phyloP scores from a whole-genome alignment of 768 basidiomycete genomes.

The Boletellus emodensis region DNA sequence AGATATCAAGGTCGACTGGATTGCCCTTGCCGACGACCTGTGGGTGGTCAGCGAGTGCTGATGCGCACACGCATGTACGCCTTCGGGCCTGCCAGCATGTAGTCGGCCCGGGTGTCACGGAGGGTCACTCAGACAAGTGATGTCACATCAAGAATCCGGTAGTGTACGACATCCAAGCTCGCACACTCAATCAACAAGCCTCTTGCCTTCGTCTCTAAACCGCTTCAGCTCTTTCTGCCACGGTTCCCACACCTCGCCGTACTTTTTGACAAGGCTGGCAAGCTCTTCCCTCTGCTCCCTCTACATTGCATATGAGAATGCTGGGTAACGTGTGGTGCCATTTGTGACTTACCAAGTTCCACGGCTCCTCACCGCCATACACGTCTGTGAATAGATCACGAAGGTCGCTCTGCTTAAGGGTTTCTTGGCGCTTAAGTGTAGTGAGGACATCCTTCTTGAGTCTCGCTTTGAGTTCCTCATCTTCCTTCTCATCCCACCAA shows the following conservation, averaged over 20 bases:
- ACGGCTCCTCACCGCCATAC: constrained; percentile 80
- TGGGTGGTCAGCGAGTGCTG: not conserved
- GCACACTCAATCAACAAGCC: constrained; percentile 36
- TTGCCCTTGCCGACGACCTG: constrained; percentile 17
- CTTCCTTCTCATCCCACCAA: constrained; percentile 81
- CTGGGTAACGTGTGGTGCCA: not conserved
- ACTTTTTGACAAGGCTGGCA: constrained; percentile 69
- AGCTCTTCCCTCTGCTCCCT: constrained; percentile 83
- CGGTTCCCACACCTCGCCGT: constrained; percentile 81
- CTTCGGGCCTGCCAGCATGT: no score
- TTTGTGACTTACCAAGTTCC: constrained; percentile 67
- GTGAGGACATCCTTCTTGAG: constrained; percentile 72
- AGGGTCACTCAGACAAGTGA: constrained; percentile 3
- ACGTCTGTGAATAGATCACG: constrained; percentile 83
- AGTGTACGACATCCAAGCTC: not conserved
- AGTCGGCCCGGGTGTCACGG: no score
- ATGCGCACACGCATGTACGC: not conserved
- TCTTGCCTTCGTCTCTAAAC: constrained; percentile 70
- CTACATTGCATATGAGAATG: constrained; percentile 36
- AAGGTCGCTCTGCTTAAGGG: constrained; percentile 62
- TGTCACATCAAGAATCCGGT: constrained; percentile 14
- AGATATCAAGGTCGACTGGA: constrained; percentile 24
- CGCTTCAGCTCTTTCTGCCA: constrained; percentile 78
- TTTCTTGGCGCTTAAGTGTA: constrained; percentile 76
- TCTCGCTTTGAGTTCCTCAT: constrained; percentile 63